Evolutionary conservation across 2,329 filamentous ascomycete genomes (phyloP).

Genomic region (Botrytis pseudocinerea): DNA sequence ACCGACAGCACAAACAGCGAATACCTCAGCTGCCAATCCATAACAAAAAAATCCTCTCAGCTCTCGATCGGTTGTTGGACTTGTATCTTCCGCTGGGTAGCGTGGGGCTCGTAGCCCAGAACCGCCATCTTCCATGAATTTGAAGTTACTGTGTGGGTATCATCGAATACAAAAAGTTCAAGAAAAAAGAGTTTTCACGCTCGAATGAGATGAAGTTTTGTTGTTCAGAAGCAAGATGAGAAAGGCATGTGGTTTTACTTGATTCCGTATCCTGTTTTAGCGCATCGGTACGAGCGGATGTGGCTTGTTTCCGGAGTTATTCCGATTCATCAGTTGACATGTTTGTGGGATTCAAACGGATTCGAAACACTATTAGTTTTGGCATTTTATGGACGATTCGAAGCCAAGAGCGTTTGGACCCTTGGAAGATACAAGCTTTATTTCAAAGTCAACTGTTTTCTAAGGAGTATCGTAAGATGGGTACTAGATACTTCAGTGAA

Average conservation of each 20-base stretch:
- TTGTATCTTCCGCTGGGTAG: conserved; percentile 80
- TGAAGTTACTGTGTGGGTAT: neutral
- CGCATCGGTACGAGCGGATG: conserved; percentile 3
- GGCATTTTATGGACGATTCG: neutral
- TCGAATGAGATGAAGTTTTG: neutral
- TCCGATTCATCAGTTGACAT: conserved; percentile 1
- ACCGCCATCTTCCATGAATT: conserved; percentile 32
- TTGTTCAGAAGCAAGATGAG: neutral
- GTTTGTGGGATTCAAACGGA: neutral
- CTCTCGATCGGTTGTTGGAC: conserved; percentile 81
- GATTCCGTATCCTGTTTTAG: conserved; percentile 1
- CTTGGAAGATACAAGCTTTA: neutral
- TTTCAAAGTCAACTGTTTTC: neutral
- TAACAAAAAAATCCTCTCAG: conserved; percentile 93
- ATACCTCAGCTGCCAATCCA: conserved; percentile 92
- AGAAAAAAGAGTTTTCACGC: too few relatives aligned
- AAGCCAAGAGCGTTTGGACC: neutral
- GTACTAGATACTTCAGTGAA: neutral
- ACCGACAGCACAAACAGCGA: conserved; percentile 87
- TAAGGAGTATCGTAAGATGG: neutral
- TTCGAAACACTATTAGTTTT: conserved; percentile 11
- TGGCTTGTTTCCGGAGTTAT: conserved; percentile 12
- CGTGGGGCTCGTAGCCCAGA: conserved; percentile 44
- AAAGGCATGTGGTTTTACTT: conserved; percentile 1
- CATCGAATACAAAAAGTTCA: neutral